Evolutionary conservation across 495 filamentous ascomycete species (phyloP).

Genomic region (Tuber calosporum): DNA sequence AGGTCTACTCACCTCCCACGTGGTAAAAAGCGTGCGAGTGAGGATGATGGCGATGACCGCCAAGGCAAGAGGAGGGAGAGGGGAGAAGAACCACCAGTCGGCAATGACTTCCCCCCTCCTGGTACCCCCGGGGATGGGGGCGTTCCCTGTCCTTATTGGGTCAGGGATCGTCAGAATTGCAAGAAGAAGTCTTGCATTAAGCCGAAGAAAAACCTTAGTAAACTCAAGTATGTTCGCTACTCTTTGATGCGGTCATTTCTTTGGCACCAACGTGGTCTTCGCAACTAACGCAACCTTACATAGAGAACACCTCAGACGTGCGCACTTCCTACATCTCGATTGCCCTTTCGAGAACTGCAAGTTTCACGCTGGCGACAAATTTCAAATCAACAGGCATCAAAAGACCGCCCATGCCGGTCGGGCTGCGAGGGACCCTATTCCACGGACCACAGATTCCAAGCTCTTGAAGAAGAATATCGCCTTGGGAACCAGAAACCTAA

Average conservation of each 20-base stretch:
- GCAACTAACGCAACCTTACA: neutral
- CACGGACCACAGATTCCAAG: neutral
- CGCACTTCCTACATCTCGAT: constrained; percentile 3
- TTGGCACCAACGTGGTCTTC: neutral
- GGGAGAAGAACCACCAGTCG: neutral
- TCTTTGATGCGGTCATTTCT: neutral
- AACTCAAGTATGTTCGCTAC: constrained; percentile 15
- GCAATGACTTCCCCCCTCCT: neutral
- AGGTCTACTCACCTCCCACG: neutral
- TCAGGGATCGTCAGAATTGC: fast-evolving
- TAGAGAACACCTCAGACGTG: constrained; percentile 15
- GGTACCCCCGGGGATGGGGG: no score
- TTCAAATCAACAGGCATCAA: constrained; percentile 11
- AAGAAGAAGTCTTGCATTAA: neutral
- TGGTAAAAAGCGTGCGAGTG: constrained; percentile 1
- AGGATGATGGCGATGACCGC: neutral
- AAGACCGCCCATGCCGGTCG: neutral
- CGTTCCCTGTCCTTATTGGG: constrained; percentile 7
- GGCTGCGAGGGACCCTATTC: neutral
- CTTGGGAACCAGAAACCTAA: constrained; percentile 1
- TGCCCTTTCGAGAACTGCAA: constrained; percentile 1
- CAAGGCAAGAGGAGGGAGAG: constrained; percentile 6
- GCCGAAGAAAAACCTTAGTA: constrained; percentile 9
- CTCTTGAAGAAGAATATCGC: neutral
- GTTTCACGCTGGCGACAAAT: constrained; percentile 11